A percentile compares a stretch with the other conserved stretches of the same genome.
These are phyloP conservation scores for Neurospora pannonica DNA, from an alignment of 495 filamentous ascomycete genomes.

Conservation along the genomic window DNA sequence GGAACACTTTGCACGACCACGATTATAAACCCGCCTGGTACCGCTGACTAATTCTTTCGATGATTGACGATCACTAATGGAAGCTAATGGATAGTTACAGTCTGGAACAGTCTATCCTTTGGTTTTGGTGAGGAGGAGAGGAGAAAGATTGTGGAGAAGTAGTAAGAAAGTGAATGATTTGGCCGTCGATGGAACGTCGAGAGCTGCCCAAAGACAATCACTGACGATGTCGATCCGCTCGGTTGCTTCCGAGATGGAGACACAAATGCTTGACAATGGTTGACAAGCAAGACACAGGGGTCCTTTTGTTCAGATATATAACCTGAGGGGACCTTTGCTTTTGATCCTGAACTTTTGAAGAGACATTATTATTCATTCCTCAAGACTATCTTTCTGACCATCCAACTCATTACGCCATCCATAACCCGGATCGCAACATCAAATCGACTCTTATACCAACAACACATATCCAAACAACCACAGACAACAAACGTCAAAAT, in stretches of 20 bases:
- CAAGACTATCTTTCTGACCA: not conserved
- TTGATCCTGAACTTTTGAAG: not conserved
- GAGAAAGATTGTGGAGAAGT: not conserved
- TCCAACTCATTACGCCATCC: not conserved
- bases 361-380: not conserved
- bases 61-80: not conserved
- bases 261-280: not conserved
- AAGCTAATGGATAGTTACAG: not conserved
- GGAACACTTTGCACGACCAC: not conserved
- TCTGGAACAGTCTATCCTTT: not conserved
- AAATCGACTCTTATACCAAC: not conserved
- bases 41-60: not conserved
- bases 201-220: too few relatives aligned
- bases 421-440: not conserved
- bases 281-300: not conserved
- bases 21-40: too few relatives aligned
- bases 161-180: not conserved
- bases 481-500: constrained; percentile 17
- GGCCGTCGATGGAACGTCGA: not conserved
- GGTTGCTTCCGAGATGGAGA: not conserved
- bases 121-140: not conserved
- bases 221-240: not conserved
- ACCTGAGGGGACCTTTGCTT: not conserved
- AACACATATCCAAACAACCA: not conserved
- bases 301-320: not conserved